phyloP scores from a whole-genome alignment of 495 filamentous ascomycete genomes.

The Penicillium chermesinum region DNA sequence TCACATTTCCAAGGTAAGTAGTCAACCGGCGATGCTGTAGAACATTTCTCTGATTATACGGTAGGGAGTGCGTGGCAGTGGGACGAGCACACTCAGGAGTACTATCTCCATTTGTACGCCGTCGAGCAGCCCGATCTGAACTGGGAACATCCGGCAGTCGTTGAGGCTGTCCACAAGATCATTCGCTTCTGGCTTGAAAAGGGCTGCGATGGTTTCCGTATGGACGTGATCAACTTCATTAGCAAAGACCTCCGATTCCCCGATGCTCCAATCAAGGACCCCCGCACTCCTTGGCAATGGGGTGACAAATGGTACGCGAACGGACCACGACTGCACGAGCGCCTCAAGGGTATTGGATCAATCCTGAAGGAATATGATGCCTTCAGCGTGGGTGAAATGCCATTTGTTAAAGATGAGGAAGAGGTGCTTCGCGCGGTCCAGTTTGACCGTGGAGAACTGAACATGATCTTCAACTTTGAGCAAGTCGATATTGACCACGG shows the following conservation, averaged over 20 bases:
- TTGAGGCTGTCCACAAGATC: constrained; percentile 60
- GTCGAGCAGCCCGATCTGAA: constrained; percentile 68
- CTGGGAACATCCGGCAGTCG: constrained; percentile 60
- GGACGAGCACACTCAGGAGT: constrained; percentile 59
- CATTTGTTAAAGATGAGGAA: constrained; percentile 51
- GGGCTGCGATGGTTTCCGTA: constrained; percentile 63
- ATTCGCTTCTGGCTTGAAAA: constrained; percentile 71
- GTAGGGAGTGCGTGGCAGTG: constrained; percentile 59
- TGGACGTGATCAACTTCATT: constrained; percentile 64
- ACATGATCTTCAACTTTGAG: constrained; percentile 76
- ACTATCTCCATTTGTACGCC: constrained; percentile 66
- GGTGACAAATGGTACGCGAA: constrained; percentile 56
- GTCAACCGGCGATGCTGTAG: too few relatives aligned
- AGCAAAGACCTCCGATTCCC: constrained; percentile 57
- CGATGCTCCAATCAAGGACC: constrained; percentile 55
- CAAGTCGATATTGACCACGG: constrained; percentile 56
- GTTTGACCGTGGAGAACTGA: constrained; percentile 54
- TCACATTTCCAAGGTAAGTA: constrained; percentile 54
- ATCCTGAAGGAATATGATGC: constrained; percentile 65
- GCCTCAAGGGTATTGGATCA: constrained; percentile 53
- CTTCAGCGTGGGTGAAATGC: constrained; percentile 69
- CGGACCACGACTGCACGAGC: constrained; percentile 64
- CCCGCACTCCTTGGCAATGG: constrained; percentile 46
- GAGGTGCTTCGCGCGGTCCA: constrained; percentile 58
- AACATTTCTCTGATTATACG: background rate